These are phyloP conservation scores for Fusarium buharicum DNA, from an alignment of 2,329 filamentous ascomycete species.

Conservation along the genomic window DNA sequence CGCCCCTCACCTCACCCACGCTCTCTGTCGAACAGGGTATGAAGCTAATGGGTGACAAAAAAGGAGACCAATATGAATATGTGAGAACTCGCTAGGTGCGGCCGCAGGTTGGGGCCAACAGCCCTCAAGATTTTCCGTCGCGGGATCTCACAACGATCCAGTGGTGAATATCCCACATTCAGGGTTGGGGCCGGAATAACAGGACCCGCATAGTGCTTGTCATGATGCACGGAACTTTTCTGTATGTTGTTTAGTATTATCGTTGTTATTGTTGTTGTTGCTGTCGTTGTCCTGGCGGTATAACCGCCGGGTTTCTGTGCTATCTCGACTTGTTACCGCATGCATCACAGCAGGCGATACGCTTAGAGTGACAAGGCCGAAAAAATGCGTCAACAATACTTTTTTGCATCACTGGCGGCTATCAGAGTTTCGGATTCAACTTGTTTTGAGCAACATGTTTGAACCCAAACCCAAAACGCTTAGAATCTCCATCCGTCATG, in stretches of 20 bases:
- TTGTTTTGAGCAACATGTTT: conserved; percentile 17
- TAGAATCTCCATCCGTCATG: conserved; percentile 14
- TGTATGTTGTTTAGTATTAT: neutral
- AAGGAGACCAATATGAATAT: neutral
- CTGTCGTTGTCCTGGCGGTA: neutral
- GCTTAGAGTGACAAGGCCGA: conserved; percentile 7
- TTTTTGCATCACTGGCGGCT: conserved; percentile 29
- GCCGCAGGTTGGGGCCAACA: conserved; percentile 15
- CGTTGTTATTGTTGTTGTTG: conserved; percentile 1
- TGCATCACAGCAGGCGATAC: conserved; percentile 33
- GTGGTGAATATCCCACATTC: conserved; percentile 1
- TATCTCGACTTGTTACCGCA: conserved; percentile 5
- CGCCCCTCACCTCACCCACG: conserved; percentile 11
- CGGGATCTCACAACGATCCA: conserved; percentile 9
- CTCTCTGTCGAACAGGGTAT: conserved; percentile 8
- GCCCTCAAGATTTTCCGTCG: conserved; percentile 16
- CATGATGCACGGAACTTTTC: conserved; percentile 6
- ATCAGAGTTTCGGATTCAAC: conserved; percentile 28
- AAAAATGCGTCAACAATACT: conserved; percentile 5
- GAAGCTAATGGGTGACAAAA: conserved; percentile 19
- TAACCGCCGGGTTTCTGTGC: conserved; percentile 15
- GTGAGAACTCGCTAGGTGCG: conserved; percentile 11
- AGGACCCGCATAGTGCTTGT: conserved; percentile 10
- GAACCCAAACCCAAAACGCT: conserved; percentile 15
- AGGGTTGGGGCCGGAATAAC: conserved; percentile 5